Conservation (phyloP, 2,329 filamentous ascomycete genomes). For the Dactylellina drechsleri region DNA sequence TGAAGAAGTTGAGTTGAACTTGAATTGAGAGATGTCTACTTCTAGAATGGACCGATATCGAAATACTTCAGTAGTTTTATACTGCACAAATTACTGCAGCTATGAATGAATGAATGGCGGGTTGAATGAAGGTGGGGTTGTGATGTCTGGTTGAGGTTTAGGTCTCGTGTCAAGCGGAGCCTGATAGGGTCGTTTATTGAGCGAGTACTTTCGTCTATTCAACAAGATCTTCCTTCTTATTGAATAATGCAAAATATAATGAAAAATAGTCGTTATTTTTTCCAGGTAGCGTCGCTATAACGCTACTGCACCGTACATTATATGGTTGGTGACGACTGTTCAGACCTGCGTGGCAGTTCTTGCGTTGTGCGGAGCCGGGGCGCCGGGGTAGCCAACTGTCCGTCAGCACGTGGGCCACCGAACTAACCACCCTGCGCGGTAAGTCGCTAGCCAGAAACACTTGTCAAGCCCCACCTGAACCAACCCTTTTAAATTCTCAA, state of each 20-base stretch:
- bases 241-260: too few relatives aligned
- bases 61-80: neutral
- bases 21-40: neutral
- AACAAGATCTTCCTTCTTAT: too few relatives aligned
- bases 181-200: constrained; percentile 1
- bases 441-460: neutral
- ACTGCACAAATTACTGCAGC: too few relatives aligned
- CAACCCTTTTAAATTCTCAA: constrained; percentile 8
- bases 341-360: neutral
- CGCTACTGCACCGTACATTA: too few relatives aligned
- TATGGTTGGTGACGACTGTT: too few relatives aligned
- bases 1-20: neutral
- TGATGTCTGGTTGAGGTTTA: neutral
- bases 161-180: constrained; percentile 14
- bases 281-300: too few relatives aligned
- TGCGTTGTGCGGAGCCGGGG: constrained; percentile 7
- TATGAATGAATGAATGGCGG: too few relatives aligned
- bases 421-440: neutral
- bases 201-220: neutral
- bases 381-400: neutral
- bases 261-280: too few relatives aligned
- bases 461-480: neutral
- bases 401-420: constrained; percentile 4
- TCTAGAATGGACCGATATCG: neutral
- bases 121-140: constrained; percentile 1